Base-by-base conservation (phyloP, 139 green algal species). In the Pseudopediastrum boryanum region DNA sequence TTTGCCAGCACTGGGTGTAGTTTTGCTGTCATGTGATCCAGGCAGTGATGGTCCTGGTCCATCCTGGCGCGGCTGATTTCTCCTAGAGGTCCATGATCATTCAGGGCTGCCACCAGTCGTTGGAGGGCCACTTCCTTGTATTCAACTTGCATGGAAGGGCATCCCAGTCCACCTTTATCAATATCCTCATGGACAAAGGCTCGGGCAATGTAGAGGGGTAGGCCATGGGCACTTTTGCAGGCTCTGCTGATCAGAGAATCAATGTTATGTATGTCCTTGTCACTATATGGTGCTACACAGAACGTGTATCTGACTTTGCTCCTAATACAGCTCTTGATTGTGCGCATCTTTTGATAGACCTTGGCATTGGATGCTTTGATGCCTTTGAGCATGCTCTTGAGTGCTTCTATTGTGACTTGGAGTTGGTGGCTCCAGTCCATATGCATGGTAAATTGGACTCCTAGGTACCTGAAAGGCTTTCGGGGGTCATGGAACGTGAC, bases 131-230 rank as follows among this genome's bases (percentile, higher is more conserved):
- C 43, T 2, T 31, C 12, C 29, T 75, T 61, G 67, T 75, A 42
- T 23, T 75, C 67, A 35, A 75, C 67, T 31, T 75, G 44, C 29
- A 75, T 4, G 2, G 67, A 75, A 46, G 59, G 67, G n/a, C 67
- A 75, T 21, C 67, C 67, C 9, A 75, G 43, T 2, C 67, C 67
- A 33, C 67, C 67, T 39, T 62, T 54, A 29, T 16, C 31, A 7
- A 21, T 48, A 23, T 75, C 67, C 43, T 75, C 29, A 23, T 42
- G 42, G 23, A 46, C 43, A 7, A 31, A 27, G 31, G 67, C 67
- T 62, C 44, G 43, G 2, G 67, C 59, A 10, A 62, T 61, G 35
- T 31, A 48, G 2, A 2, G 27, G 19, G 67, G 29, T 10, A 75
- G 0, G 1, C 38, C 19, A 31, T 62, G 61, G 6, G 67, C 67